phyloP scores from a whole-genome alignment of 495 filamentous ascomycete genomes.

The Hyaloscypha finlandica region DNA sequence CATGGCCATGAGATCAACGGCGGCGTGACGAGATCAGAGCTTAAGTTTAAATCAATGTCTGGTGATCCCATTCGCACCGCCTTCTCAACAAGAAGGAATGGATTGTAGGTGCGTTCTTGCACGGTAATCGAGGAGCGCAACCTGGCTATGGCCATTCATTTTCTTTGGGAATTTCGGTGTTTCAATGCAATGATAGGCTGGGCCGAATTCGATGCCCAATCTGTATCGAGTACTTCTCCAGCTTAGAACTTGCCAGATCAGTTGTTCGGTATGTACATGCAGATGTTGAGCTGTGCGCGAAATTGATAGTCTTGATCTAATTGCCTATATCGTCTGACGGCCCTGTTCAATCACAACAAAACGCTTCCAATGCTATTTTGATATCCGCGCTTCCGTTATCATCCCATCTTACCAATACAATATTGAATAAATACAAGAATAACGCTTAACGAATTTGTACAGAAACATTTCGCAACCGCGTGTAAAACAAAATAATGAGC shows the following conservation, averaged over 20 bases:
- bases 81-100: too few relatives aligned
- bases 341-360: not conserved
- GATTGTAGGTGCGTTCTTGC: not conserved
- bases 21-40: conserved; percentile 10
- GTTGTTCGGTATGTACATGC: not conserved
- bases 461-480: not conserved
- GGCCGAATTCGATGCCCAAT: not conserved
- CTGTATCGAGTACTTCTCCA: not conserved
- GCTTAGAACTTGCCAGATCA: not conserved
- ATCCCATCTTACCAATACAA: conserved; percentile 4
- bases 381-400: not conserved
- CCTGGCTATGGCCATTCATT: not conserved
- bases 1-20: not conserved
- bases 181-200: not conserved
- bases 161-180: not conserved
- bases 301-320: not conserved
- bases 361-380: not conserved
- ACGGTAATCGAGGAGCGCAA: not conserved
- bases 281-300: not conserved
- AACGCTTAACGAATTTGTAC: not conserved
- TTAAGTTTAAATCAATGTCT: conserved; percentile 10
- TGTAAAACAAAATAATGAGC: not conserved
- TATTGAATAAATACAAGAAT: conserved; percentile 2
- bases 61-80: not conserved
- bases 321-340: not conserved